Evolutionary conservation across 2,329 filamentous ascomycete species (phyloP), one percentile per base, ranked within the genome.

Genomic region (Penicillium sp.): DNA sequence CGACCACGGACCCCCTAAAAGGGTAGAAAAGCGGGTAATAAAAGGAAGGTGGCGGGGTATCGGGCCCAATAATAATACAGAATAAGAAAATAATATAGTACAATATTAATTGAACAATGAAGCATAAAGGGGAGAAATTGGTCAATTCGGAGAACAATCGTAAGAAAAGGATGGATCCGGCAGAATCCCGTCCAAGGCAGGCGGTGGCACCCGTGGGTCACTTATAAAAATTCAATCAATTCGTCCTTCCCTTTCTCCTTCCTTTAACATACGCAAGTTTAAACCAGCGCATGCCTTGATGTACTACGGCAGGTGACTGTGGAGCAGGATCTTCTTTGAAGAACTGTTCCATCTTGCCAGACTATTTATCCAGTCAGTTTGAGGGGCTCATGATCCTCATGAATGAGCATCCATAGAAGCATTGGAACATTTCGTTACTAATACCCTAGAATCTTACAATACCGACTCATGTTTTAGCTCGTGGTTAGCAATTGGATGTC

Each of bases 371-470:
- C 76, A 76, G 74, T 72, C 67, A 73, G 77, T 79, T 79, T 79
- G 77, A 79, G 76, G 76, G 72, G 74, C 68, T 68, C 73, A 75
- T 72, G 74, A 74, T 59, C 54, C 59, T 35, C 56, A 60, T 77
- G 75, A 67, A 67, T 79, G 76, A 74, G 69, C 73, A 73, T 76
- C 76, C 76, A 79, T 79, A 79, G 75, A 42, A 76, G 68, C 65
- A 66, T 70, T 78, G 76, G 76, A 65, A 79, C 76, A 79, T 54
- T 29, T n/a, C n/a, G 14, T 43, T 31, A 22, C 33, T 42, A 14
- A 42, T 42, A 22, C 39, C 39, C 19, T 13, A 13, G 8, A 42
- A 42, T 22, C 4, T 42, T 22, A 13, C n/a, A 16, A 39, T 50
- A 49, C 19, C 7, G 21, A 19, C 14, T 8, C 26, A 8, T 26